Percentiles rank a stretch among this genome's conserved stretches.
These are phyloP conservation scores for Ascochyta lentis DNA, from an alignment of 2,329 filamentous ascomycete species.

Conservation along the genomic window DNA sequence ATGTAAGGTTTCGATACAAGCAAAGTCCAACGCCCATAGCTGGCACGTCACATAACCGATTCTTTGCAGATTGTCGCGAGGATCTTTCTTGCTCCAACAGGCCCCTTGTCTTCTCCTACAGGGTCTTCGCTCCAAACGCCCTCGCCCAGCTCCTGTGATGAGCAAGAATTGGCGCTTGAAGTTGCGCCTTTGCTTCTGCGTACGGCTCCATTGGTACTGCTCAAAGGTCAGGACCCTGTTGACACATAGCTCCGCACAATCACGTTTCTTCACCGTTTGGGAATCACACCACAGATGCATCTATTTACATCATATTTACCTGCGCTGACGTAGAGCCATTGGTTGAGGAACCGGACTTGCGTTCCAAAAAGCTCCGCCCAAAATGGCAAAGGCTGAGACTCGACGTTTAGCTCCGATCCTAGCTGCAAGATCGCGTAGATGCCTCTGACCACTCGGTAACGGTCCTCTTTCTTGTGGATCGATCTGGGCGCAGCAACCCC, in stretches of 20 bases:
- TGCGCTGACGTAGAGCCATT: slow-evolving; percentile 4
- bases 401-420: slow-evolving; percentile 8
- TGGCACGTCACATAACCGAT: not conserved
- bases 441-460: slow-evolving; percentile 8
- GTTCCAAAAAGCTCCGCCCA: not conserved
- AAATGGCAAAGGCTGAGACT: slow-evolving; percentile 3
- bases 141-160: not conserved
- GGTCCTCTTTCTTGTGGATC: slow-evolving; percentile 3
- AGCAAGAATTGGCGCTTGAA: not conserved
- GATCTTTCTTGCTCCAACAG: not conserved
- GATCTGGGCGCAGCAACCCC: slow-evolving; percentile 2
- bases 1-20: not conserved
- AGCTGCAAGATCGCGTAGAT: slow-evolving; percentile 18
- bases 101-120: not conserved
- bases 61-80: not conserved
- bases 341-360: not conserved
- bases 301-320: slow-evolving; percentile 11
- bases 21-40: not conserved
- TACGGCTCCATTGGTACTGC: not conserved
- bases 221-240: not conserved
- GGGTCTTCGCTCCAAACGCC: not conserved
- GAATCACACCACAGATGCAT: slow-evolving; percentile 3
- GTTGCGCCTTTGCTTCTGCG: slow-evolving; percentile 1
- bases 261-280: not conserved
- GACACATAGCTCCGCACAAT: not conserved